These are phyloP conservation scores for Lachnellula occidentalis DNA, from an alignment of 2,329 filamentous ascomycete species.

Conservation along the genomic window DNA sequence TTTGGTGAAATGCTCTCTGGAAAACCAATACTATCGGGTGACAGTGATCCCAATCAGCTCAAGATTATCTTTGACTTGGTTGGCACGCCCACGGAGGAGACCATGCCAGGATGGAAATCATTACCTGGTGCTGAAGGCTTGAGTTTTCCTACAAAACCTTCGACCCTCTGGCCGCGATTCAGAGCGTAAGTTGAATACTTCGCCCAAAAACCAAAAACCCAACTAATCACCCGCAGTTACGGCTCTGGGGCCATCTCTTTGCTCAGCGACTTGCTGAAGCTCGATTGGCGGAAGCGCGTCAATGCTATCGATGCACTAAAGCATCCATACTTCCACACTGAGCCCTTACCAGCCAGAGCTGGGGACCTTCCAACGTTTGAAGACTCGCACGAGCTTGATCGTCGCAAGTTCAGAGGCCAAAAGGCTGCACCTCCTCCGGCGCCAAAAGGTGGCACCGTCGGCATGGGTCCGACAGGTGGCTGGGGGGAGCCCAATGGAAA, in stretches of 20 bases:
- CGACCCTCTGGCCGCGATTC: conserved; percentile 70
- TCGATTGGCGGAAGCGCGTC: conserved; percentile 83
- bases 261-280: conserved; percentile 72
- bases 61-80: conserved; percentile 92
- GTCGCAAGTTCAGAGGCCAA: conserved; percentile 82
- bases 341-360: conserved; percentile 73
- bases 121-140: conserved; percentile 78
- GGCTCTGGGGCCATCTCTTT: conserved; percentile 71
- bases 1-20: conserved; percentile 97
- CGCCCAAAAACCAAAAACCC: conserved; percentile 6
- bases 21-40: conserved; percentile 86
- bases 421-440: conserved; percentile 81
- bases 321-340: conserved; percentile 82
- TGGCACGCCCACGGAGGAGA: conserved; percentile 82
- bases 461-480: conserved; percentile 51
- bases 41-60: conserved; percentile 82
- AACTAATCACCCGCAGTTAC: conserved; percentile 40
- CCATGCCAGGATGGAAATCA: conserved; percentile 84
- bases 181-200: conserved; percentile 49
- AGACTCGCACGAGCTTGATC: conserved; percentile 94
- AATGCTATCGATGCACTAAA: conserved; percentile 92
- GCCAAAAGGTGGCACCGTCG: conserved; percentile 85
- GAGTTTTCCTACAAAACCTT: conserved; percentile 52
- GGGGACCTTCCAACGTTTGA: conserved; percentile 88
- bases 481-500: conserved; percentile 25